Base-by-base conservation (phyloP, 192 early-diverging fungal genomes). In the Podila horticola region DNA sequence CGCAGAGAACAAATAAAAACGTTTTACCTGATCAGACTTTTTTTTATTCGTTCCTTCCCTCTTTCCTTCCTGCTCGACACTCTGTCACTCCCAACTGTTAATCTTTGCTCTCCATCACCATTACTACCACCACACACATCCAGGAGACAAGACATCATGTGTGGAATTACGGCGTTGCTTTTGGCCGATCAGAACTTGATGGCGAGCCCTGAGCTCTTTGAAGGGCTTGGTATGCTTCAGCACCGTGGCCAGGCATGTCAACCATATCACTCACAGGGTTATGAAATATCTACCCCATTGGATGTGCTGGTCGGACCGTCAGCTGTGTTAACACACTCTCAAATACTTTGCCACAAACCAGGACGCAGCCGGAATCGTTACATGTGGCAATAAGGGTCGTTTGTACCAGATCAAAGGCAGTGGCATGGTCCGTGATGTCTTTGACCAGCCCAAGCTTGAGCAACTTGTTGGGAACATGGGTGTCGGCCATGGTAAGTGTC, bases 361-460 rank as follows among this genome's bases (percentile, higher is more conserved):
- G 98, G 98, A 99, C 91, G 97, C 98, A 15, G 97, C 98, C 10
- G 98, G 98, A 57, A 98, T 99, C 73, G 93, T 99, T 55, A 99
- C 98, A 9, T 99, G 97, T 83, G 98, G 96, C 19, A 84, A 91
- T 69, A 96, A 97, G 82, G 98, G 98, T 38, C 93, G 97, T 58
- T 87, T 99, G 81, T 97, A 94, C 87, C 98, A 99, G 86, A 95
- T 96, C 89, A 99, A 99, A 84, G 97, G 94, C 67, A 99, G 97
- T 85, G 98, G 98, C 62, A 97, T 99, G 97, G 97, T 99, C 38
- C 91, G 96, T 66, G 97, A 99, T 86, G 97, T 99, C 30, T 99
- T 99, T 84, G 88, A 92, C 34, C 89, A 92, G 36, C 72, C 89
- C 67, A 91, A 96, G 72, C 86, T 98, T 66, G 85, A 89, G 67